These are phyloP conservation scores for Violaceomyces palustris DNA, from an alignment of 1,284 basidiomycete genomes.

Conservation along the genomic window DNA sequence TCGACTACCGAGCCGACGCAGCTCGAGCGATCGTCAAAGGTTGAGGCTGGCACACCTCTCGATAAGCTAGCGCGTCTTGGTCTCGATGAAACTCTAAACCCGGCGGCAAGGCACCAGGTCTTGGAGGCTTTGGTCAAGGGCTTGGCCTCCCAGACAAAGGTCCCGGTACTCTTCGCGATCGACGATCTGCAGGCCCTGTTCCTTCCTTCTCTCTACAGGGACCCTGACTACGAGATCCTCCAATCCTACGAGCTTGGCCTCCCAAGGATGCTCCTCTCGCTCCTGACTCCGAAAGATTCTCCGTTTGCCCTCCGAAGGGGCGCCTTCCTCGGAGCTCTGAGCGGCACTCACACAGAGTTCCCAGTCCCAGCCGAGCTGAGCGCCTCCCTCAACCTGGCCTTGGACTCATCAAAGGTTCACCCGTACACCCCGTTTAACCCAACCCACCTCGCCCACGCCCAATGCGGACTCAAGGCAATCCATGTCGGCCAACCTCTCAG, in stretches of 20 bases:
- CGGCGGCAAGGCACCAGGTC: slow-evolving; percentile 57
- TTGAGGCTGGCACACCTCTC: slow-evolving; percentile 20
- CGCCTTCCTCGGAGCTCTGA: slow-evolving; percentile 27
- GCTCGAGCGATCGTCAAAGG: slow-evolving; percentile 10
- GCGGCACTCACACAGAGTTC: slow-evolving; percentile 33
- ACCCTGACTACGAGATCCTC: slow-evolving; percentile 69
- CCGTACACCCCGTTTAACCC: slow-evolving; percentile 33
- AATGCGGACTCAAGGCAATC: slow-evolving; percentile 3
- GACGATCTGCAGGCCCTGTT: slow-evolving; percentile 84
- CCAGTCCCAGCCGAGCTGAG: slow-evolving; percentile 22
- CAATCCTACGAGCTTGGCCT: slow-evolving; percentile 75
- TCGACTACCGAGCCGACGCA: slow-evolving; percentile 8
- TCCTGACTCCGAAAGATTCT: slow-evolving; percentile 31
- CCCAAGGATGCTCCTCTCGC: slow-evolving; percentile 58
- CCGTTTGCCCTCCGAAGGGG: slow-evolving; percentile 6
- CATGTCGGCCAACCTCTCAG: slow-evolving; percentile 16
- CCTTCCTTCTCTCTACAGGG: slow-evolving; percentile 67
- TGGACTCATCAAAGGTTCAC: slow-evolving; percentile 24
- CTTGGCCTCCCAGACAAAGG: slow-evolving; percentile 65
- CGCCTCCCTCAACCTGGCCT: background rate
- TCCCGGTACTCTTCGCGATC: slow-evolving; percentile 72
- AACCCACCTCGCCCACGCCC: slow-evolving; percentile 28
- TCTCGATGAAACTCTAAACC: slow-evolving; percentile 5
- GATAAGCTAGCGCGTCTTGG: slow-evolving; percentile 19
- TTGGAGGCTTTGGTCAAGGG: slow-evolving; percentile 65